phyloP scores from a whole-genome alignment of 176 grass and related monocot species.

The Saccharum officinarum region DNA sequence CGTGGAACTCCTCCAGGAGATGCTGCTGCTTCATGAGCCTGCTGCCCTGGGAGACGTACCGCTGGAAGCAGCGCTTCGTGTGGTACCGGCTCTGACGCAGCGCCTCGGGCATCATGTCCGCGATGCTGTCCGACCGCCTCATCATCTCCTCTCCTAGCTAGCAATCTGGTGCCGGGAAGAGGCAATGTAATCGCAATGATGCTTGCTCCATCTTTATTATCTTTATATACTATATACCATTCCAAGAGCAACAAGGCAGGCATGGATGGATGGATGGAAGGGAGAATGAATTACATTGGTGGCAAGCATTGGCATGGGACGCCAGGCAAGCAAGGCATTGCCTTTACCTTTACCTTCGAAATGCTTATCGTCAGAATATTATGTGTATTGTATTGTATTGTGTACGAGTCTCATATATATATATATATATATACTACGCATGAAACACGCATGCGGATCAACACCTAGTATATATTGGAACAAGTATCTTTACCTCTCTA shows the following conservation, averaged over 20 bases:
- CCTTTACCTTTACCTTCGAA: neutral
- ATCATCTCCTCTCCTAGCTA: too few species aligned
- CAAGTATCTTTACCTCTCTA: too few species aligned
- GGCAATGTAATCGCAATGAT: too few species aligned
- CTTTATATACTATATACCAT: neutral
- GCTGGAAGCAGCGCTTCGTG: conserved; percentile 79
- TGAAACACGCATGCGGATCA: too few species aligned
- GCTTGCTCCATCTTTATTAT: neutral
- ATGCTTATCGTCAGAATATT: neutral
- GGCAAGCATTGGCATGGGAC: neutral
- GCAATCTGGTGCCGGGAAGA: too few species aligned
- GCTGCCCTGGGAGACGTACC: conserved; percentile 60
- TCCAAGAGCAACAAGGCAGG: too few species aligned
- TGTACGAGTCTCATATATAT: too few species aligned
- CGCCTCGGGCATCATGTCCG: conserved; percentile 75
- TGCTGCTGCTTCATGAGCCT: conserved; percentile 73
- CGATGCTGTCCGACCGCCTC: conserved; percentile 63
- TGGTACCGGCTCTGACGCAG: conserved; percentile 75
- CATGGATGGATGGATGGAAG: too few species aligned
- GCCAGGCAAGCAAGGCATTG: neutral
- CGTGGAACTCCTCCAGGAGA: conserved; percentile 64
- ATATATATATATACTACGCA: neutral
- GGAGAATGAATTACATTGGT: too few species aligned
- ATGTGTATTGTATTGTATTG: too few species aligned
- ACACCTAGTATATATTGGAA: too few species aligned